phyloP scores from a whole-genome alignment of 1,284 basidiomycete species.

The Pseudozyma tsukubaensis region DNA sequence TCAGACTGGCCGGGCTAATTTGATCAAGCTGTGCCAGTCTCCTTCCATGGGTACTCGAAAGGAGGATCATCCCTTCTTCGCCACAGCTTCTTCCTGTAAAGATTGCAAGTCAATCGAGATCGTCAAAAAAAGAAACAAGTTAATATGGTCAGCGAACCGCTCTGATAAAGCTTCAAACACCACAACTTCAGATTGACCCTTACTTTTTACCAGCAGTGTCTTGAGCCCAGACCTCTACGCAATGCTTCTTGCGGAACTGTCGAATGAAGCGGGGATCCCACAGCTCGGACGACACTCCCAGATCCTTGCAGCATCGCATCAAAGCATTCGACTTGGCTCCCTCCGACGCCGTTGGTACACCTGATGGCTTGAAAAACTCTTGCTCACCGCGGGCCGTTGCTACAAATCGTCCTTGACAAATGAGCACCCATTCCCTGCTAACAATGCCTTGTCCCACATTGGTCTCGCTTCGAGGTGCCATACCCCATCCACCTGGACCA shows the following conservation, averaged over 20 bases:
- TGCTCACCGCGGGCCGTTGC: constrained; percentile 94
- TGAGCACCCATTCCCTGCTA: constrained; percentile 91
- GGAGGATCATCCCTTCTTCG: constrained; percentile 65
- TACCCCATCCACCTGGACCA: constrained; percentile 95
- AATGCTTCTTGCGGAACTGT: constrained; percentile 87
- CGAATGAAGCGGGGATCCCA: constrained; percentile 98
- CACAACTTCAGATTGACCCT: constrained; percentile 56
- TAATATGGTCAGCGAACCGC: no score
- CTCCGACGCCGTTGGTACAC: constrained; percentile 92
- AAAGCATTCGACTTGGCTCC: constrained; percentile 96
- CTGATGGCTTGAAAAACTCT: constrained; percentile 92
- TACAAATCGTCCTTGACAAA: constrained; percentile 90
- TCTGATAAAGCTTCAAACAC: no score
- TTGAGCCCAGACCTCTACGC: constrained; percentile 82
- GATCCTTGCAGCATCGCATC: constrained; percentile 97
- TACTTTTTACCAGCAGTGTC: constrained; percentile 84
- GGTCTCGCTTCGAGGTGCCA: constrained; percentile 91
- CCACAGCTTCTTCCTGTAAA: constrained; percentile 64
- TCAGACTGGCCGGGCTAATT: neutral
- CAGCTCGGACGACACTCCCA: constrained; percentile 94
- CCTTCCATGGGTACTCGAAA: constrained; percentile 68
- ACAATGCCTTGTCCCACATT: constrained; percentile 81
- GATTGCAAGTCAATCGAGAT: constrained; percentile 30
- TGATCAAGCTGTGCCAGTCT: constrained; percentile 49
- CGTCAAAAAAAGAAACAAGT: no score